Conservation (phyloP, 106 monocot genomes). For the Dendrobium officinale region DNA sequence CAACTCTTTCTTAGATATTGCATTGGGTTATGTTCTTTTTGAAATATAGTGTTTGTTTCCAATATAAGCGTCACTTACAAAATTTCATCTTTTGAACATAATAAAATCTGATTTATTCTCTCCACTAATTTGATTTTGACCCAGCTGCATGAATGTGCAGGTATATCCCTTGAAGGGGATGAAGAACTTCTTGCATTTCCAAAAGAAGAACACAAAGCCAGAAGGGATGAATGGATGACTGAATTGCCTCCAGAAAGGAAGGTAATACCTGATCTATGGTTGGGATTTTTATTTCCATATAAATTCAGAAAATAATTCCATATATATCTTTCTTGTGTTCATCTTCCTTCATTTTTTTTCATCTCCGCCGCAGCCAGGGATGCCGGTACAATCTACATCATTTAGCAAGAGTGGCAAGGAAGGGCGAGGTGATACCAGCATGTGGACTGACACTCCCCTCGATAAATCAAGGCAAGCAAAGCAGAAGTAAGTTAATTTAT, state of each 20-base stretch:
- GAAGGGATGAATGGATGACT: conserved; percentile 99
- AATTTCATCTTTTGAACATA: background rate
- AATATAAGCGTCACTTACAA: background rate
- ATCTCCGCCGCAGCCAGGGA: conserved; percentile 55
- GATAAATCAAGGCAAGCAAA: conserved; percentile 78
- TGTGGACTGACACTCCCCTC: conserved; percentile 84
- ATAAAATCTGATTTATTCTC: background rate
- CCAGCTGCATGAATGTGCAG: conserved; percentile 22
- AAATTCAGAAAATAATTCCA: too few species aligned
- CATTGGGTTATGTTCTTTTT: too few species aligned
- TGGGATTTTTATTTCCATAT: background rate
- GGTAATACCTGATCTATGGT: conserved; percentile 23
- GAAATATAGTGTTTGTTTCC: too few species aligned
- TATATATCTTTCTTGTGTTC: background rate
- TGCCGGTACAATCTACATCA: conserved; percentile 70
- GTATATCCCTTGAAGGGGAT: conserved; percentile 91
- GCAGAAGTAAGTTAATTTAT: conserved; percentile 44
- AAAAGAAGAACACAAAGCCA: conserved; percentile 37
- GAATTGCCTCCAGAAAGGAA: conserved; percentile 93
- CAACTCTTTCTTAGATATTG: too few species aligned
- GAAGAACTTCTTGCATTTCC: conserved; percentile 72
- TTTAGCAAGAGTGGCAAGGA: conserved; percentile 74
- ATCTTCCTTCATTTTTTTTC: background rate
- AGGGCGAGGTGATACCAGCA: conserved; percentile 84
- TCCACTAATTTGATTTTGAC: background rate